Evolutionary conservation across 73 alveolate genomes (phyloP), one percentile per base, ranked within the genome.

Genomic region (Symbiodinium natans): DNA sequence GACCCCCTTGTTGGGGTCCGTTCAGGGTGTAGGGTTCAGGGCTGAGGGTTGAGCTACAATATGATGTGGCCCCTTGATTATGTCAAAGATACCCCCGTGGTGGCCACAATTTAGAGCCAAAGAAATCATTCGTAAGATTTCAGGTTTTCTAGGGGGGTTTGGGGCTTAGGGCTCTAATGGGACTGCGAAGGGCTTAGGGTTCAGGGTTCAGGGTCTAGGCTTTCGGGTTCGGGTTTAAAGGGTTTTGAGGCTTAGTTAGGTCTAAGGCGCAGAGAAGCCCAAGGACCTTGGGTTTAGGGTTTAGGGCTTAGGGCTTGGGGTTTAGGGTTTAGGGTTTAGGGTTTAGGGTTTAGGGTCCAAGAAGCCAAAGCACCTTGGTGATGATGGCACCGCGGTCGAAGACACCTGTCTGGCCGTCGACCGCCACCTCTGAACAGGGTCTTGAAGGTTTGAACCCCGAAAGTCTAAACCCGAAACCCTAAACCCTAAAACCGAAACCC

Each of bases 341-440:
- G 74, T 56, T 56, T 21, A 56, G 74, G 74, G 74, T 56, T 56
- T 9, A 21, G 74, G 33, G 33, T 56, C 31, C 31, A 56, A 46
- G 13, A 6, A 46, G 59, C 59, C 34, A 34, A 25, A 34, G 25
- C 31, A 27, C 77, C 77, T 25, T 86, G 41, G 73, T 77, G 59
- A 86, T 46, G 11, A 77, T 36, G 39, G 93, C 93, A 3, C 83
- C 83, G n/a, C 40, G 63, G 15, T 8, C 23, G 41, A 54, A 86
- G 39, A 29, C 42, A 29, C 93, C 93, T n/a, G 40, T 73, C 74
- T 54, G 93, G 40, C 93, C 93, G 41, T 86, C 93, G 31, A 86
- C 93, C 2, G 83, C 27, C 93, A 86, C 93, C 93, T 86, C 83
- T 4, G 34, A 1, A 5, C 1, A 63, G 40, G 38, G 5, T 63